A percentile compares a stretch with the other conserved stretches of the same genome.
Evolutionary conservation across 164 flowering plant species (phyloP).

Genomic region (Nymphaea colorata): DNA sequence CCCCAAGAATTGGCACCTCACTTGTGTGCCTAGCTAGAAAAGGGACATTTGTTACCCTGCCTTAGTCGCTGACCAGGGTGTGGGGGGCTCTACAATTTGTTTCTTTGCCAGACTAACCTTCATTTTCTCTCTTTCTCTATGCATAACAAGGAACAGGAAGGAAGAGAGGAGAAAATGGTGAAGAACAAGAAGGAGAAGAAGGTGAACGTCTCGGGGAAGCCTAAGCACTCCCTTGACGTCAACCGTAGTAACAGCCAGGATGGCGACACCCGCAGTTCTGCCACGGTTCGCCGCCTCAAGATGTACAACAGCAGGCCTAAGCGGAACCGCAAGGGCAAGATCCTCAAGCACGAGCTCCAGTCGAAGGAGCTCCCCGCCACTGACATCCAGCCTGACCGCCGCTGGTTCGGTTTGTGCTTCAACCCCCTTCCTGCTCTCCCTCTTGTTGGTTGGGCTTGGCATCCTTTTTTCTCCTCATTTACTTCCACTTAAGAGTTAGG

Average conservation of each 20-base stretch:
- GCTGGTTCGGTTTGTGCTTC: conserved; percentile 70
- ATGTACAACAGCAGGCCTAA: conserved; percentile 77
- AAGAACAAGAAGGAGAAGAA: conserved; percentile 35
- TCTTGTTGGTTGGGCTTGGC: not conserved
- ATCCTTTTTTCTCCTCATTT: not conserved
- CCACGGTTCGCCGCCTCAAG: conserved; percentile 93
- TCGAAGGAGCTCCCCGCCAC: conserved; percentile 67
- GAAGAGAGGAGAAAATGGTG: too few species aligned
- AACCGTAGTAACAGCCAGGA: conserved; percentile 29
- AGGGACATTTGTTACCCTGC: too few species aligned
- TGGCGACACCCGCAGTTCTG: conserved; percentile 44
- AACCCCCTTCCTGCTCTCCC: not conserved
- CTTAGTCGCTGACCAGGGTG: too few species aligned
- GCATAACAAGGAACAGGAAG: too few species aligned
- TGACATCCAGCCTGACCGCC: conserved; percentile 83
- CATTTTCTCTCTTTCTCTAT: too few species aligned
- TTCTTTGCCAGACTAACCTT: too few species aligned
- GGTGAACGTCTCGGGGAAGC: conserved; percentile 67
- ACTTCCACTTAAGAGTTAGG: too few species aligned
- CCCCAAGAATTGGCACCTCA: too few species aligned
- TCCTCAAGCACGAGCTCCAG: conserved; percentile 64
- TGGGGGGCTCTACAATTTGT: too few species aligned
- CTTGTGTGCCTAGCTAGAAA: too few species aligned
- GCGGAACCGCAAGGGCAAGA: conserved; percentile 48
- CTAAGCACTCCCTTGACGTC: conserved; percentile 84